Conservation (phyloP, 495 filamentous ascomycete genomes). For the Hyaloscypha hepaticicola region DNA sequence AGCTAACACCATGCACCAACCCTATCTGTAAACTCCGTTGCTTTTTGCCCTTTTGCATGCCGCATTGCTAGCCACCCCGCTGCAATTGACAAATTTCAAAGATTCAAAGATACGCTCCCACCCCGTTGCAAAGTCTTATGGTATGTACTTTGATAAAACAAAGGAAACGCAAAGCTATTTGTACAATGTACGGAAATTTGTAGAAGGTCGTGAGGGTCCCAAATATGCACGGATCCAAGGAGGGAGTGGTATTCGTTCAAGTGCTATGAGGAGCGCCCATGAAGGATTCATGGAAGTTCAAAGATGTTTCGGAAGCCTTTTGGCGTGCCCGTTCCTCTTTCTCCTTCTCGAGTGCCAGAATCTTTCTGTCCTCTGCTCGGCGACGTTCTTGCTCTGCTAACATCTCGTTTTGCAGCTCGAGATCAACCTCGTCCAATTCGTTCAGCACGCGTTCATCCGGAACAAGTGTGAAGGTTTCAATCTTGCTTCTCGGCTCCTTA, state of each 20-base stretch:
- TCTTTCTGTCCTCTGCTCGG: slow-evolving; percentile 18
- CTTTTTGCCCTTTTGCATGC: not conserved
- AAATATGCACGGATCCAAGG: not conserved
- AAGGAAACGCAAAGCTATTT: slow-evolving; percentile 8
- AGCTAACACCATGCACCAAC: not conserved
- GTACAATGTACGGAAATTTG: slow-evolving; percentile 19
- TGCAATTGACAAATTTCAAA: slow-evolving; percentile 1
- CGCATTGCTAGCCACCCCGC: not conserved
- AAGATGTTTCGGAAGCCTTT: not conserved
- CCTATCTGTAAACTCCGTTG: slow-evolving; percentile 5
- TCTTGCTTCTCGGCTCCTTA: slow-evolving; percentile 30
- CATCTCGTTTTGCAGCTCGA: slow-evolving; percentile 15
- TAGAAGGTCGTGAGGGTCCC: not conserved
- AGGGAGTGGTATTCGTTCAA: not conserved
- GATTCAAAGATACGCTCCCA: not conserved
- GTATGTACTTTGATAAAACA: not conserved
- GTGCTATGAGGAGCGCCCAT: not conserved
- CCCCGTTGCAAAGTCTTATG: not conserved
- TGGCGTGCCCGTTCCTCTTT: slow-evolving; percentile 4
- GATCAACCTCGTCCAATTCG: slow-evolving; percentile 24
- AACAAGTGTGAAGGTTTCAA: slow-evolving; percentile 10
- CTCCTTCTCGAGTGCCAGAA: slow-evolving; percentile 8
- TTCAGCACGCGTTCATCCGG: slow-evolving; percentile 7
- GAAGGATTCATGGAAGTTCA: slow-evolving; percentile 12
- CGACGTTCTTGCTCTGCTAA: slow-evolving; percentile 14